These are phyloP conservation scores for Clausena lansium DNA, from an alignment of 345 rosid species.

Conservation along the genomic window DNA sequence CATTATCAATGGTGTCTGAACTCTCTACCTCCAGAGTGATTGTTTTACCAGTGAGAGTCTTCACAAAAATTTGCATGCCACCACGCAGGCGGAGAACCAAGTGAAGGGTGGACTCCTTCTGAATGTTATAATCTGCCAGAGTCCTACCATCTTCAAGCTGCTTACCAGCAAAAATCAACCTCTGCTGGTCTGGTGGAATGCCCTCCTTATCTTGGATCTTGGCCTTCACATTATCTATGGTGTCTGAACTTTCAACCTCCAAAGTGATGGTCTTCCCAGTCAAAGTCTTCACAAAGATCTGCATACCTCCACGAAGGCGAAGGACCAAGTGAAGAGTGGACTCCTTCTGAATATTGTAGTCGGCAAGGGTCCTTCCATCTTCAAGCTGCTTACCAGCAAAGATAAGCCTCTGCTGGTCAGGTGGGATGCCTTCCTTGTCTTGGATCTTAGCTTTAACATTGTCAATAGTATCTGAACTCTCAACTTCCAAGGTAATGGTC, in stretches of 20 bases:
- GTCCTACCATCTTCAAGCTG: constrained; percentile 41
- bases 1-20: constrained; percentile 37
- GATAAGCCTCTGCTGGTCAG: constrained; percentile 39
- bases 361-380: constrained; percentile 37
- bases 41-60: constrained; percentile 39
- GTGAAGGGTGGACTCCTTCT: constrained; percentile 41
- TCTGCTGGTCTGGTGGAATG: constrained; percentile 40
- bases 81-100: constrained; percentile 34
- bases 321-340: constrained; percentile 41
- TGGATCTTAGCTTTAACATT: constrained; percentile 42
- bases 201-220: constrained; percentile 45
- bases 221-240: constrained; percentile 34
- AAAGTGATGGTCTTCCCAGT: constrained; percentile 40
- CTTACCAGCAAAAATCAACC: constrained; percentile 40
- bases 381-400: constrained; percentile 44
- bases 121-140: constrained; percentile 40
- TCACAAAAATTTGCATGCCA: constrained; percentile 43
- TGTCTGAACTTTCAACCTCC: constrained; percentile 42
- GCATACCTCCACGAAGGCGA: constrained; percentile 37
- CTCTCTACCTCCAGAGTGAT: constrained; percentile 40
- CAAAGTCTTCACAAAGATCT: constrained; percentile 38
- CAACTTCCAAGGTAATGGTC: constrained; percentile 39
- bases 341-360: constrained; percentile 41
- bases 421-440: constrained; percentile 42
- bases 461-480: constrained; percentile 38